A percentile compares a stretch with the other conserved stretches of the same genome.
Evolutionary conservation across 169 alveolate genomes (phyloP).

Genomic region (Plasmodium yoelii): DNA sequence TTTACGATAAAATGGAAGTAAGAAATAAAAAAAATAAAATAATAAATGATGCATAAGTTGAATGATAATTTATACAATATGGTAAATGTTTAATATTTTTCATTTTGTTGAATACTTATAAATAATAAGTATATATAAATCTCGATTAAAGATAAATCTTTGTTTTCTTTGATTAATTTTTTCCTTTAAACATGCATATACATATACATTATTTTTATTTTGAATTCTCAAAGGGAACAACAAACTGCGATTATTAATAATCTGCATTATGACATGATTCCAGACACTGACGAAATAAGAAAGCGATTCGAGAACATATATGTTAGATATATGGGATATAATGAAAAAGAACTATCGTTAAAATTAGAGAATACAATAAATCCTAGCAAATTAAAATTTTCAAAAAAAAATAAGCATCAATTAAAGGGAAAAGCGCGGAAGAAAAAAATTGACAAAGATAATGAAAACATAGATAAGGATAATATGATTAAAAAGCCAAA

Average conservation of each 20-base stretch:
- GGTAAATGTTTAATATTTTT: no score
- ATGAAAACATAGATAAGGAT: constrained; percentile 27
- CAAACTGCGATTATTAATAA: constrained; percentile 38
- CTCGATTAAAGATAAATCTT: neutral
- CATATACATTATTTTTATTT: constrained; percentile 9
- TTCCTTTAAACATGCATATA: neutral
- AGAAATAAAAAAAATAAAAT: neutral
- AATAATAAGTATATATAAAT: no score
- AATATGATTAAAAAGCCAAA: constrained; percentile 53
- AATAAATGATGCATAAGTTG: neutral
- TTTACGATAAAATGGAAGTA: constrained; percentile 68
- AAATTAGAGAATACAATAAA: constrained; percentile 17
- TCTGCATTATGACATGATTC: constrained; percentile 66
- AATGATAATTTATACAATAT: no score
- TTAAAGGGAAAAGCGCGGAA: constrained; percentile 44
- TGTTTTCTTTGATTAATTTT: neutral
- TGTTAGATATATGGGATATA: constrained; percentile 65
- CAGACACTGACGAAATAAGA: constrained; percentile 56
- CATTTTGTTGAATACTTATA: no score
- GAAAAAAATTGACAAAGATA: constrained; percentile 14
- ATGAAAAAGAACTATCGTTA: neutral
- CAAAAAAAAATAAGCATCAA: constrained; percentile 31
- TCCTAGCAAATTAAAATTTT: constrained; percentile 9
- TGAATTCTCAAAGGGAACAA: constrained; percentile 19
- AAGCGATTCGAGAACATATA: constrained; percentile 44